Percentiles rank a stretch among this genome's conserved stretches.
Evolutionary conservation across 2,329 filamentous ascomycete genomes (phyloP).

Genomic region (Colletotrichum lentis): DNA sequence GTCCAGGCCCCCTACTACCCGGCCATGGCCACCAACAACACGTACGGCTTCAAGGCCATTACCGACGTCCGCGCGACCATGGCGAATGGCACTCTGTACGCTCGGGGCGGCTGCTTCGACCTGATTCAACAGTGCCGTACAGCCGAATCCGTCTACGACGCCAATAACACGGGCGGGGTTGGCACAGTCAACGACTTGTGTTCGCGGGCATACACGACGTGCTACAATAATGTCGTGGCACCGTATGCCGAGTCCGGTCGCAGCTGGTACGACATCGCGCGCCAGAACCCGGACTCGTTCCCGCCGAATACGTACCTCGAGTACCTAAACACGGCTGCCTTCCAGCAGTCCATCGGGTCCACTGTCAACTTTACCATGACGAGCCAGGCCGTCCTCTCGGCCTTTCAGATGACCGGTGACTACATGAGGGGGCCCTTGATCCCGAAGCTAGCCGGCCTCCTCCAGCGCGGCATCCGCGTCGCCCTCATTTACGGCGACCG

Average conservation of each 20-base stretch:
- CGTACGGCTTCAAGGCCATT: slow-evolving; percentile 69
- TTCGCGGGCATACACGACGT: slow-evolving; percentile 43
- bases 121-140: slow-evolving; percentile 37
- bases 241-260: slow-evolving; percentile 65
- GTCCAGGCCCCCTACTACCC: slow-evolving; percentile 67
- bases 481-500: slow-evolving; percentile 75
- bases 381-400: slow-evolving; percentile 56
- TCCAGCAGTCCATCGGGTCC: slow-evolving; percentile 66
- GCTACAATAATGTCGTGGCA: slow-evolving; percentile 63
- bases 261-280: slow-evolving; percentile 69
- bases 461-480: slow-evolving; percentile 71
- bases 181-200: slow-evolving; percentile 30
- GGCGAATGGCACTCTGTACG: slow-evolving; percentile 34
- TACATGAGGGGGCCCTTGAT: slow-evolving; percentile 70
- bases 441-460: slow-evolving; percentile 65
- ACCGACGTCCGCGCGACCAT: slow-evolving; percentile 34
- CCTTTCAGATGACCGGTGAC: slow-evolving; percentile 64
- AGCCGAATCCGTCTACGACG: slow-evolving; percentile 31
- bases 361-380: slow-evolving; percentile 65
- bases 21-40: slow-evolving; percentile 65
- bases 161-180: slow-evolving; percentile 31
- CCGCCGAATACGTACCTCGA: slow-evolving; percentile 68
- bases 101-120: slow-evolving; percentile 34
- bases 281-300: slow-evolving; percentile 65
- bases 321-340: slow-evolving; percentile 68